A percentile compares a stretch with the other conserved stretches of the same genome.
phyloP scores from a whole-genome alignment of 192 early-diverging fungal species.

The Ambispora gerdemannii region DNA sequence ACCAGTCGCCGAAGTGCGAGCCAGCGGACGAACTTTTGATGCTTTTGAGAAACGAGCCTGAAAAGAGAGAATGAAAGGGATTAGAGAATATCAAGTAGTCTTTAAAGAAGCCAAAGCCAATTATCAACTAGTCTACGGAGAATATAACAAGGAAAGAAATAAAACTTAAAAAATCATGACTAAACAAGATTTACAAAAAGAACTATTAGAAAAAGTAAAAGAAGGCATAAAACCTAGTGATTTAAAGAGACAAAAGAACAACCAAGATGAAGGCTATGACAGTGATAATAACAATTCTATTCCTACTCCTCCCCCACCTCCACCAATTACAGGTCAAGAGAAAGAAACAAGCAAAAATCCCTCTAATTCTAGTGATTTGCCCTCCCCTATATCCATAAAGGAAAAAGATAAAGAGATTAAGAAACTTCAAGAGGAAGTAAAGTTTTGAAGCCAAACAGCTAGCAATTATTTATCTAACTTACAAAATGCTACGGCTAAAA shows the following conservation, averaged over 20 bases:
- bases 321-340: too few species aligned
- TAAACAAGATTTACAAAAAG: neutral
- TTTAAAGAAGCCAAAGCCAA: too few species aligned
- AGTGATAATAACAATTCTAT: neutral
- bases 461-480: neutral
- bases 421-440: neutral
- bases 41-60: too few species aligned
- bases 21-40: too few species aligned
- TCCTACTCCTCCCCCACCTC: neutral
- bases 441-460: neutral
- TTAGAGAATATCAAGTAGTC: too few species aligned
- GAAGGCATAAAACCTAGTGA: neutral
- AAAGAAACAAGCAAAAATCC: neutral
- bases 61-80: too few species aligned
- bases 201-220: neutral
- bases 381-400: too few species aligned
- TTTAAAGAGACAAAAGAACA: neutral
- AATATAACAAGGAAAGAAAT: too few species aligned
- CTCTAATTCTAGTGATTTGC: neutral
- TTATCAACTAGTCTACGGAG: too few species aligned
- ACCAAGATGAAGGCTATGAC: neutral
- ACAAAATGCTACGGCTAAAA: neutral
- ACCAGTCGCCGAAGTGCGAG: too few species aligned
- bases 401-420: too few species aligned
- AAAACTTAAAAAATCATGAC: too few species aligned